Percentiles rank a stretch among this genome's conserved stretches.
phyloP scores from a whole-genome alignment of 1,284 basidiomycete species.

The Tylopilus sp. region DNA sequence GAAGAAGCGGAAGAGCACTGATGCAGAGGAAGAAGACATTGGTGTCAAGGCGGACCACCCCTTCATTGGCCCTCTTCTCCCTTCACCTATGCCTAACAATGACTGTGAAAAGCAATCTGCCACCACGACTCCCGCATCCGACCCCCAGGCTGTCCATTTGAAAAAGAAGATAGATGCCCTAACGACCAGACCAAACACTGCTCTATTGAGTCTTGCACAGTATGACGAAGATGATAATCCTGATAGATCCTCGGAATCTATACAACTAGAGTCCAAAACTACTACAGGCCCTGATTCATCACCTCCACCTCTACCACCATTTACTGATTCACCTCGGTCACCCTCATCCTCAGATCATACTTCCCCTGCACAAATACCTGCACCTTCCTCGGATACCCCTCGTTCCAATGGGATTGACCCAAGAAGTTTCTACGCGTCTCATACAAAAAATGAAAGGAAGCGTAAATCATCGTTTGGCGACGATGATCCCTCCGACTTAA shows the following conservation, averaged over 20 bases:
- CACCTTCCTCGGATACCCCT: constrained; percentile 24
- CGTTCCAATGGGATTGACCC: constrained; percentile 36
- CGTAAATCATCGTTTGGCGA: constrained; percentile 39
- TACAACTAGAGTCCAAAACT: constrained; percentile 22
- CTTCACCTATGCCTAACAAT: constrained; percentile 38
- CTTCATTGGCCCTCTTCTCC: constrained; percentile 64
- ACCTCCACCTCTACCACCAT: constrained; percentile 24
- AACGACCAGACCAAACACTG: constrained; percentile 35
- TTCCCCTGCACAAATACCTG: constrained; percentile 21
- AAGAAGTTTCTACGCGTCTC: constrained; percentile 44
- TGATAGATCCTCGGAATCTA: constrained; percentile 26
- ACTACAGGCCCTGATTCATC: constrained; percentile 26
- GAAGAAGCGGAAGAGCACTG: constrained; percentile 56
- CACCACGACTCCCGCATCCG: constrained; percentile 24
- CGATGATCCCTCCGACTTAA: constrained; percentile 21
- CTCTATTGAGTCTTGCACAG: constrained; percentile 46
- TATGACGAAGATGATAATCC: constrained; percentile 54
- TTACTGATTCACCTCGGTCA: constrained; percentile 28
- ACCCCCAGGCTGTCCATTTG: constrained; percentile 58
- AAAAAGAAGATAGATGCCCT: constrained; percentile 60
- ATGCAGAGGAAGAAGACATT: constrained; percentile 46
- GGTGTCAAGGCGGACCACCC: constrained; percentile 45
- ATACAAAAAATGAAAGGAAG: constrained; percentile 35
- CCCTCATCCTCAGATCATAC: constrained; percentile 19
- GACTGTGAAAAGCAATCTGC: constrained; percentile 5